Base-by-base conservation (phyloP, 345 rosid species). In the Angophora floribunda region DNA sequence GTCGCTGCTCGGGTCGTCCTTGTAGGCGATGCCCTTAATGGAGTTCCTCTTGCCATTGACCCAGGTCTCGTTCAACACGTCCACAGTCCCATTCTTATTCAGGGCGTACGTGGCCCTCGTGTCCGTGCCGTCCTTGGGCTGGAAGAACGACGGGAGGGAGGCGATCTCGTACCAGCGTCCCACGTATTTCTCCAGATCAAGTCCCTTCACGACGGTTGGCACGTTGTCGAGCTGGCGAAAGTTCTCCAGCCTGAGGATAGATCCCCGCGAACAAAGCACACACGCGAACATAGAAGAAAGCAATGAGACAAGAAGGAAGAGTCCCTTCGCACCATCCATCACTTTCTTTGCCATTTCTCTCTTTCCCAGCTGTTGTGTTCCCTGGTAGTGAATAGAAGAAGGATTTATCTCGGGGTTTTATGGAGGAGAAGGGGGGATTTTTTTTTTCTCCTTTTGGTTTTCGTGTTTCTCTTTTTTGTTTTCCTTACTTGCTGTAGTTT, bases 151-250 rank as follows among this genome's bases (percentile, higher is more conserved):
- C 0, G 97, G 99, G 88, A n/a, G 96, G 36, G 96, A 94, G 14
- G 99, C 99, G 78, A 96, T 95, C 91, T 97, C 99, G 91, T 97
- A 94, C 98, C 98, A 96, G 59, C 98, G 93, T 7, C 98, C 99
- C 98, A 93, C 94, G 93, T 95, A 96, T 55, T 94, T 92, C 87
- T 90, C 53, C 87, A 96, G 2, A 90, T 97, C 97, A 17, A 52
- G 15, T 6, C 21, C 55, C 57, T 53, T 53, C 24, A 53, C 57
- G 4, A 53, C 24, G 2, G 9, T 16, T 17, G 2, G 24, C 57
- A 7, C 57, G 1, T 3, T 16, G 7, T 16, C 8, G 1, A 6
- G 55, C 55, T 52, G 55, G 55, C 17, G 17, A 52, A 52, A 52
- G 55, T 8, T 14, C 5, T 51, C 14, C 5, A 51, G 52, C 13